Conservation (phyloP, 495 filamentous ascomycete genomes). For the Podospora tetraspora region DNA sequence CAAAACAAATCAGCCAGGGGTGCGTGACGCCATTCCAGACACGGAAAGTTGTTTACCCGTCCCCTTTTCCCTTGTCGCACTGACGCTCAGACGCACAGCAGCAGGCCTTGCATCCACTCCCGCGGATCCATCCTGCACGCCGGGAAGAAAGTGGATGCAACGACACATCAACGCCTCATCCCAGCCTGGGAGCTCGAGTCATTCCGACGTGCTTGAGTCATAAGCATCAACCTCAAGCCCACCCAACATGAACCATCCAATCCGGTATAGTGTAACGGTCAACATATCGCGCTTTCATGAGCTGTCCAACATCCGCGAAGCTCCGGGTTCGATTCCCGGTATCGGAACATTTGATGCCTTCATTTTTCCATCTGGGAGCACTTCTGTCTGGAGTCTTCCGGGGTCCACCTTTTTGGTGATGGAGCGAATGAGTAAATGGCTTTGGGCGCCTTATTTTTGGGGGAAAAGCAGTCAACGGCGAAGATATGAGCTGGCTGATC, state of each 20-base stretch:
- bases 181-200: neutral
- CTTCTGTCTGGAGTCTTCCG: neutral
- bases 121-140: neutral
- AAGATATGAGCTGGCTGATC: neutral
- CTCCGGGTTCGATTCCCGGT: neutral
- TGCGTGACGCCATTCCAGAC: neutral
- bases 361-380: neutral
- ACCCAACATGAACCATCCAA: neutral
- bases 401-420: neutral
- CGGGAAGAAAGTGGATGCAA: neutral
- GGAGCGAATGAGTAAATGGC: neutral
- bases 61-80: neutral
- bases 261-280: neutral
- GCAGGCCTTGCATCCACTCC: neutral
- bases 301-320: neutral
- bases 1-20: neutral
- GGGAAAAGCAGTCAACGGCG: neutral
- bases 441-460: neutral
- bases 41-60: neutral
- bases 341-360: neutral
- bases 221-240: neutral
- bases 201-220: neutral
- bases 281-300: neutral
- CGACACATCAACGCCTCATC: neutral
- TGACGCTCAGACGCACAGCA: neutral